Evolutionary conservation across 495 filamentous ascomycete genomes (phyloP).

Genomic region (Staphylotrichum tortipilum): DNA sequence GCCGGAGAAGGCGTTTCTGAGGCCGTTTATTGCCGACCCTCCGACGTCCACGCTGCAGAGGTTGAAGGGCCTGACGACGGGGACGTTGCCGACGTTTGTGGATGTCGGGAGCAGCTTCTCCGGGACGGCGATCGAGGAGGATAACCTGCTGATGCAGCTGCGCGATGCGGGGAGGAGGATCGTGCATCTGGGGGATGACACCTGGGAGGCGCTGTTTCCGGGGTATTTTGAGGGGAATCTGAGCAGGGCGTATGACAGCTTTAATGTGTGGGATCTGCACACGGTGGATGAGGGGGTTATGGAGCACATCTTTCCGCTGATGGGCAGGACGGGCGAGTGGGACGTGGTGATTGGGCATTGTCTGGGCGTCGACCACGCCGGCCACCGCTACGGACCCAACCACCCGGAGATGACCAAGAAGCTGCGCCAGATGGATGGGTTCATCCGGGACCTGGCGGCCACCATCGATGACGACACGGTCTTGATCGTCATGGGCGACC

Average conservation of each 20-base stretch:
- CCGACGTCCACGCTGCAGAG: conserved; percentile 89
- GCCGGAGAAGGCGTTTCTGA: conserved; percentile 76
- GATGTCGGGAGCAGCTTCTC: conserved; percentile 93
- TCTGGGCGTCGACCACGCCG: conserved; percentile 93
- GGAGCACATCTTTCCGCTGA: conserved; percentile 79
- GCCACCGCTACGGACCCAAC: conserved; percentile 89
- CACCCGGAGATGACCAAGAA: conserved; percentile 88
- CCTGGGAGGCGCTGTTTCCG: conserved; percentile 88
- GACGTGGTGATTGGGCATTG: conserved; percentile 90
- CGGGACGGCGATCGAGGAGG: conserved; percentile 94
- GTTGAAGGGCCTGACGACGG: conserved; percentile 89
- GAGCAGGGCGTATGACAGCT: conserved; percentile 82
- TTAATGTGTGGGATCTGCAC: conserved; percentile 97
- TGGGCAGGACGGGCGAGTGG: conserved; percentile 66
- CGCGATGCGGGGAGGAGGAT: conserved; percentile 70
- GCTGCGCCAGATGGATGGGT: conserved; percentile 79
- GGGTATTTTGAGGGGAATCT: conserved; percentile 81
- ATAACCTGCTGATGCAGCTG: conserved; percentile 83
- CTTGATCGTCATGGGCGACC: conserved; percentile 93
- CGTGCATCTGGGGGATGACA: conserved; percentile 93
- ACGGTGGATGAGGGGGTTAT: conserved; percentile 96
- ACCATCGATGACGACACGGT: conserved; percentile 76
- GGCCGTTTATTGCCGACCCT: conserved; percentile 95
- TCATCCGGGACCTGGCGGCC: conserved; percentile 63
- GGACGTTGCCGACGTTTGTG: conserved; percentile 88